Conservation (phyloP, 371 early-diverging fungal genomes). For the Blyttiomyces sp. region DNA sequence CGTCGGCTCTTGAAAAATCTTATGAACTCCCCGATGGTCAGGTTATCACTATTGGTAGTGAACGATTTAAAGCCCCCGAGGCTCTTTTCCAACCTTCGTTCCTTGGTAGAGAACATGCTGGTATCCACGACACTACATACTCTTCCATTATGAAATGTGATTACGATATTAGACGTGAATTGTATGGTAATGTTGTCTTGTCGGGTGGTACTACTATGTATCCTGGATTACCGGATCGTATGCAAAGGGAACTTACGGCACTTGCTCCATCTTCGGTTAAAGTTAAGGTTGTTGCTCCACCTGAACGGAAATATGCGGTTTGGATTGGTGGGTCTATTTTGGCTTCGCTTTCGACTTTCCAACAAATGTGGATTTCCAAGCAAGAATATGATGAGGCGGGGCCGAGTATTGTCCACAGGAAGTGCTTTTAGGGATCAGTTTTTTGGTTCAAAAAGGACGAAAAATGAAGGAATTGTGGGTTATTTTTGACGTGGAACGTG, state of each 20-base stretch:
- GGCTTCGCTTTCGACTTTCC: slow-evolving; percentile 99
- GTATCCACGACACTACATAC: slow-evolving; percentile 72
- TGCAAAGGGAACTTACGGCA: slow-evolving; percentile 98
- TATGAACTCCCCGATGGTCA: slow-evolving; percentile 99
- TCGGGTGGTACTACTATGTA: slow-evolving; percentile 78
- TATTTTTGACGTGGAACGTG: neutral
- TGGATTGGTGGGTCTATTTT: slow-evolving; percentile 99
- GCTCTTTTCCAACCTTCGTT: slow-evolving; percentile 97
- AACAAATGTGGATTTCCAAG: slow-evolving; percentile 93
- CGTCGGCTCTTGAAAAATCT: slow-evolving; percentile 91
- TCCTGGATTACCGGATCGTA: slow-evolving; percentile 94
- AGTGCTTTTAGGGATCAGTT: slow-evolving; percentile 86
- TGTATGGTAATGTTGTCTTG: slow-evolving; percentile 71
- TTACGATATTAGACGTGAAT: slow-evolving; percentile 77
- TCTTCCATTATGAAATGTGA: slow-evolving; percentile 81
- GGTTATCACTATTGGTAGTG: slow-evolving; percentile 97
- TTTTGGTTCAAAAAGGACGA: neutral
- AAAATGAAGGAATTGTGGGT: neutral
- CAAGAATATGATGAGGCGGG: slow-evolving; percentile 57
- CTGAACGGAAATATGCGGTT: slow-evolving; percentile 99
- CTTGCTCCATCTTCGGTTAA: slow-evolving; percentile 98
- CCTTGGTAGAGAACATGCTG: slow-evolving; percentile 49
- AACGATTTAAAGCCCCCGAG: slow-evolving; percentile 99
- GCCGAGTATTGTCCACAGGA: slow-evolving; percentile 97
- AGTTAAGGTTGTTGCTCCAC: slow-evolving; percentile 99